Conservation (phyloP, 164 flowering plant genomes). For the Euptelea pleiosperma region DNA sequence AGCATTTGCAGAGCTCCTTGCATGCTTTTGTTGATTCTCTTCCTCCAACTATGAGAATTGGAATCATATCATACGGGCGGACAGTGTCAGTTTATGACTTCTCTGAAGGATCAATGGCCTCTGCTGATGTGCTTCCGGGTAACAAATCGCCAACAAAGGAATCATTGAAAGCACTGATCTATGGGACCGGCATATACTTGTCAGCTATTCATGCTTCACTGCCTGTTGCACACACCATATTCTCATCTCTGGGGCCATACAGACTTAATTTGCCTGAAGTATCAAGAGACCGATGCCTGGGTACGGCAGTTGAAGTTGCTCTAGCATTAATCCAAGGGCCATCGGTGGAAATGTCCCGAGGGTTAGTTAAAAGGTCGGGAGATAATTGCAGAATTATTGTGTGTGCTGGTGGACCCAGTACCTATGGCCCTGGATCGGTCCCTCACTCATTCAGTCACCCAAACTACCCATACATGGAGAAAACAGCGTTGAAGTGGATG, state of each 20-base stretch:
- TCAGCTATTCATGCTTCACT: slow-evolving; percentile 82
- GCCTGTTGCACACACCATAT: slow-evolving; percentile 70
- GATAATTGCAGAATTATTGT: slow-evolving; percentile 82
- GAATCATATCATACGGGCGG: slow-evolving; percentile 76
- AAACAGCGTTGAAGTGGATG: slow-evolving; percentile 89
- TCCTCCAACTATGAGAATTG: slow-evolving; percentile 72
- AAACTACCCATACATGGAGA: slow-evolving; percentile 89
- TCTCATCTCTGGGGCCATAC: slow-evolving; percentile 82
- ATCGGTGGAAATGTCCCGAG: slow-evolving; percentile 72
- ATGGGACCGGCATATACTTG: slow-evolving; percentile 90
- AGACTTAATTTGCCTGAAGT: slow-evolving; percentile 63
- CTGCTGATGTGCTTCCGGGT: slow-evolving; percentile 95
- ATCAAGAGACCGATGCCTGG: slow-evolving; percentile 86
- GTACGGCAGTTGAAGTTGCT: slow-evolving; percentile 93
- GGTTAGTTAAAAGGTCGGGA: slow-evolving; percentile 72
- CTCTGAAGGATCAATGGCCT: slow-evolving; percentile 82
- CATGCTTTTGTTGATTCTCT: slow-evolving; percentile 95
- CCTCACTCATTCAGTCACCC: slow-evolving; percentile 88
- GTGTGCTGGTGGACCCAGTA: slow-evolving; percentile 92
- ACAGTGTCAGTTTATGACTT: slow-evolving; percentile 92
- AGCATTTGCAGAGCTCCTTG: slow-evolving; percentile 89
- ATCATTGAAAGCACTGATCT: slow-evolving; percentile 67
- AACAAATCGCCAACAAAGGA: slow-evolving; percentile 68
- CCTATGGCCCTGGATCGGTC: slow-evolving; percentile 95
- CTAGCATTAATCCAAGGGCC: slow-evolving; percentile 84